These are phyloP conservation scores for Emergomyces orientalis DNA, from an alignment of 2,329 filamentous ascomycete species.

Conservation along the genomic window DNA sequence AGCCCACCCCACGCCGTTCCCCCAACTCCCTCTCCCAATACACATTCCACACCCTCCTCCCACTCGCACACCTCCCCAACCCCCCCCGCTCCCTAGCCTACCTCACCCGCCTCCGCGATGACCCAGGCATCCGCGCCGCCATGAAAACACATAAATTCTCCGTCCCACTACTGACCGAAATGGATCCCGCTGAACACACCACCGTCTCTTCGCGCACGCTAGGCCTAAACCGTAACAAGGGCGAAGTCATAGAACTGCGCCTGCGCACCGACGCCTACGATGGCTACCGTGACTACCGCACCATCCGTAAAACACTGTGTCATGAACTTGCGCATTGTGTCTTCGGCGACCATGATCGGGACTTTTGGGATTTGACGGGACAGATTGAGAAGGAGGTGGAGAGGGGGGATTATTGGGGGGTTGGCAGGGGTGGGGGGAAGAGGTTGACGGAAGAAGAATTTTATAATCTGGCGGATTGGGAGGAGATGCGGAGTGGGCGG, in stretches of 20 bases:
- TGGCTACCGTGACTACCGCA: constrained; percentile 86
- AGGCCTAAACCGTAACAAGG: constrained; percentile 76
- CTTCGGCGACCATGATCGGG: constrained; percentile 67
- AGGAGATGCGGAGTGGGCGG: constrained; percentile 41
- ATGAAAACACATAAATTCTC: constrained; percentile 81
- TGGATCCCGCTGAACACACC: constrained; percentile 82
- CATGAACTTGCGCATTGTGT: constrained; percentile 95
- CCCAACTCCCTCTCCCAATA: constrained; percentile 41
- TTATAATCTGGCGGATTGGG: constrained; percentile 50
- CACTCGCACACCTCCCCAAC: constrained; percentile 67
- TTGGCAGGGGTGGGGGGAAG: constrained; percentile 55
- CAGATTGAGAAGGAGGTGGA: constrained; percentile 83
- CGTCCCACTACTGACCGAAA: constrained; percentile 83
- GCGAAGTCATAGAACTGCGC: constrained; percentile 82
- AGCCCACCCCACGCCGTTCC: constrained; percentile 20
- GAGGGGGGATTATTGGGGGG: constrained; percentile 71
- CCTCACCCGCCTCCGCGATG: constrained; percentile 65
- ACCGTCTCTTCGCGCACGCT: constrained; percentile 72
- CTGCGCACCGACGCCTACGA: constrained; percentile 90
- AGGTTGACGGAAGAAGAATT: constrained; percentile 52
- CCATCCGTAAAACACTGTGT: constrained; percentile 82
- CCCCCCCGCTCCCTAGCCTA: constrained; percentile 62
- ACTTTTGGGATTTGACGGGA: constrained; percentile 84
- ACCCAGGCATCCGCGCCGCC: constrained; percentile 71
- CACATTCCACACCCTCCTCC: constrained; percentile 70